phyloP scores from a whole-genome alignment of 345 rosid genomes.

The Microthlaspi erraticum region DNA sequence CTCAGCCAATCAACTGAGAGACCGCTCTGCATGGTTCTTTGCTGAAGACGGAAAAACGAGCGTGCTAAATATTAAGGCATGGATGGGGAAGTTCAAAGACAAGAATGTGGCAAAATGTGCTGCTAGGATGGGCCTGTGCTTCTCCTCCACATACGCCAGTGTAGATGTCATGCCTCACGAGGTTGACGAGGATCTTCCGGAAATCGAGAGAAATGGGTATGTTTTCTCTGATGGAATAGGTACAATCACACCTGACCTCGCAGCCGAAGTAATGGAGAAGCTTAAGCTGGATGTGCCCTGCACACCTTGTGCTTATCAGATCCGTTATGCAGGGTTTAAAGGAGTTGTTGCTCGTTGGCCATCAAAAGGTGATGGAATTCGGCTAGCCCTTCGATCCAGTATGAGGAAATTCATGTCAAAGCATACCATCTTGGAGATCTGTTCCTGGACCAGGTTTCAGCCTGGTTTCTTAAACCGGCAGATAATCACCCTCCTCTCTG shows the following conservation, averaged over 20 bases:
- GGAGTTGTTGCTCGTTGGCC: constrained; percentile 98
- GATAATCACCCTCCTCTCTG: constrained; percentile 75
- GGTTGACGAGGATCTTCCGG: constrained; percentile 60
- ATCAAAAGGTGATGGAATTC: constrained; percentile 57
- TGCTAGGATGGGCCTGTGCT: constrained; percentile 94
- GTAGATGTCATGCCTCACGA: constrained; percentile 66
- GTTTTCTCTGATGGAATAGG: constrained; percentile 93
- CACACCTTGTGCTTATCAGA: constrained; percentile 87
- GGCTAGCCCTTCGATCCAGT: constrained; percentile 69
- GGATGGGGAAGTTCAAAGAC: constrained; percentile 87
- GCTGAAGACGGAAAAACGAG: constrained; percentile 65
- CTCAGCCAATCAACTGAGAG: constrained; percentile 92
- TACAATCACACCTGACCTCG: constrained; percentile 79
- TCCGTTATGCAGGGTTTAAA: constrained; percentile 90
- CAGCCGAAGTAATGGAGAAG: constrained; percentile 70
- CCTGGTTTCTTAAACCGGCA: constrained; percentile 94
- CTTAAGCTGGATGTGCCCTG: constrained; percentile 56
- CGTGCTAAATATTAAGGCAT: constrained; percentile 52
- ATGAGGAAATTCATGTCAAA: constrained; percentile 74
- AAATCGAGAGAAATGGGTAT: constrained; percentile 63
- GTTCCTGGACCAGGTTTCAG: constrained; percentile 92
- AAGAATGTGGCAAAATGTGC: constrained; percentile 84
- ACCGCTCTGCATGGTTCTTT: constrained; percentile 91
- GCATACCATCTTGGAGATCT: constrained; percentile 78
- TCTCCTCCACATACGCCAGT: constrained; percentile 92